Evolutionary conservation across 495 filamentous ascomycete genomes (phyloP).

Genomic region (Wilcoxina mikolae): DNA sequence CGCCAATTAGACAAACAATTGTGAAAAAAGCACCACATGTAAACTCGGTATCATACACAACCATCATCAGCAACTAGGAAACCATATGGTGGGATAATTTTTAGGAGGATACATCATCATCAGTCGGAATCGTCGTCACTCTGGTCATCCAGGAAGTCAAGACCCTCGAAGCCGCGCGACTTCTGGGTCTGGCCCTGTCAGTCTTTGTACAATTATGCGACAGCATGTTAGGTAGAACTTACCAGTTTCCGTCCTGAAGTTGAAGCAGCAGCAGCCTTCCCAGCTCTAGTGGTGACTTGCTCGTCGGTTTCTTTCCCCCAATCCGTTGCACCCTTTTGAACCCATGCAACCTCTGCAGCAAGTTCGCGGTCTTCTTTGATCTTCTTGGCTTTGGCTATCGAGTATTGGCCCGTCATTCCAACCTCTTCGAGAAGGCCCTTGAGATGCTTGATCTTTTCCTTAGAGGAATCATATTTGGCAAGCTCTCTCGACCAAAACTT

Average conservation of each 20-base stretch:
- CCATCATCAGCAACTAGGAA: no score
- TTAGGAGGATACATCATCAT: no score
- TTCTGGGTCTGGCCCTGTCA: constrained; percentile 3
- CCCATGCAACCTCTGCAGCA: constrained; percentile 61
- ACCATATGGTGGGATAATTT: no score
- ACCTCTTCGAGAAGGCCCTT: constrained; percentile 58
- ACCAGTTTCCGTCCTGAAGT: background rate
- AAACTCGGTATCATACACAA: constrained; percentile 2
- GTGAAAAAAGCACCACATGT: background rate
- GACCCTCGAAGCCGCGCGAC: constrained; percentile 2
- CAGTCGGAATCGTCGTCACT: background rate
- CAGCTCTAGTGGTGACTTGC: background rate
- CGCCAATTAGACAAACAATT: background rate
- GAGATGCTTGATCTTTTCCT: constrained; percentile 71
- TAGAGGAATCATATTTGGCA: constrained; percentile 53
- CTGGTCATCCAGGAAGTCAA: constrained; percentile 5
- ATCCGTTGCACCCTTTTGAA: constrained; percentile 58
- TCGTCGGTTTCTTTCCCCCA: constrained; percentile 43
- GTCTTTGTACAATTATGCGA: background rate
- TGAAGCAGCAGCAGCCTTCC: background rate
- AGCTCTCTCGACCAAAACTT: constrained; percentile 85
- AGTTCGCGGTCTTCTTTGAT: constrained; percentile 79
- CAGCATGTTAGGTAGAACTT: background rate
- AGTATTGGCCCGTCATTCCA: constrained; percentile 81
- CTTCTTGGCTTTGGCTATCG: constrained; percentile 61